Conservation (phyloP, 139 green algal genomes). For the Closterium sp. region DNA sequence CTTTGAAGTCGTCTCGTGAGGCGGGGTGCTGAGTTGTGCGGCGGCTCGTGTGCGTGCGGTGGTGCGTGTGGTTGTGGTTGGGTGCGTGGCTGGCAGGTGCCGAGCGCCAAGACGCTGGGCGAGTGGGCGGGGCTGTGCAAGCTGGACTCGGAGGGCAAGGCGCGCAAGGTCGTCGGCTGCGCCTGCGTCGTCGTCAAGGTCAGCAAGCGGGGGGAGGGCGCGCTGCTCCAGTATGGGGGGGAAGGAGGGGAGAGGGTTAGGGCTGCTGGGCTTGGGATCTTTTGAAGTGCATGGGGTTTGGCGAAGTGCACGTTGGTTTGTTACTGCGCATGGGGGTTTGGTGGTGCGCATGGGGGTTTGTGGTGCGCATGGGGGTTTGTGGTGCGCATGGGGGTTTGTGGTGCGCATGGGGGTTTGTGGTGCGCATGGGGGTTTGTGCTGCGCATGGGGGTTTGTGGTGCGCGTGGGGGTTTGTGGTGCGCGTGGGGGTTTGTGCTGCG, state of each 20-base stretch:
- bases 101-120: constrained; percentile 79
- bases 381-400: too few relatives aligned
- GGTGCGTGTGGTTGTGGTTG: too few relatives aligned
- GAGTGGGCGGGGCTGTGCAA: constrained; percentile 93
- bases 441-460: not conserved
- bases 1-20: too few relatives aligned
- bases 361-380: not conserved
- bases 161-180: constrained; percentile 95
- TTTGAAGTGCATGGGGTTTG: not conserved
- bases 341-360: not conserved
- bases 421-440: not conserved
- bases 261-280: not conserved
- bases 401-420: not conserved
- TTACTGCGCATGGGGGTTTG: not conserved
- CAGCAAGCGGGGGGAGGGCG: not conserved
- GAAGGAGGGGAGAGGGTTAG: not conserved
- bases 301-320: not conserved
- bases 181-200: constrained; percentile 83
- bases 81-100: not conserved
- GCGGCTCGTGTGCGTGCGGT: too few relatives aligned
- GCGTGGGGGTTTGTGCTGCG: too few relatives aligned
- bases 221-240: not conserved
- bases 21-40: too few relatives aligned
- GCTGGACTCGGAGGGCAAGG: constrained; percentile 93
- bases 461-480: too few relatives aligned